Base-by-base conservation (phyloP, 208 protist genomes). In the Trypanosoma melophagium region DNA sequence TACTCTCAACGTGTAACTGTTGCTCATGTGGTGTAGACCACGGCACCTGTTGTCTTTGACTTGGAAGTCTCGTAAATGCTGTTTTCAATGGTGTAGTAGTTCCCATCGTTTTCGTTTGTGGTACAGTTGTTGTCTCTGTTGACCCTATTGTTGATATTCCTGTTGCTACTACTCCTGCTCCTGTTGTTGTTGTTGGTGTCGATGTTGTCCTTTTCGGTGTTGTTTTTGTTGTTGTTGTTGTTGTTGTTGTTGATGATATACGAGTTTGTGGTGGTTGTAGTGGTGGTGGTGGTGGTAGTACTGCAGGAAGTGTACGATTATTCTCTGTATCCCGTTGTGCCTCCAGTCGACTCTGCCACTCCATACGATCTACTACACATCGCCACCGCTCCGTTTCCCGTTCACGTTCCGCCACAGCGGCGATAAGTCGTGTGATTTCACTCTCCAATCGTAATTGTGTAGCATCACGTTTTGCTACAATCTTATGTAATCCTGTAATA, bases 351-450 rank as follows among this genome's bases (percentile, higher is more conserved):
- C 25, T 53, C 51, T 73, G 64, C 86, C 76, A 80, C 54, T 70
- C 53, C 31, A 68, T 60, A 25, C 78, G 66, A 71, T 87, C 80
- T 47, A 80, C 73, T 45, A 61, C 67, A 25, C 69, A 81, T 45
- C 77, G 77, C 69, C 79, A 76, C 35, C 66, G 52, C 75, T 91
- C 86, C 40, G 71, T 71, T 71, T 89, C 83, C 16, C 71, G 60
- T 63, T 86, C 83, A 22, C 73, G 57, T 60, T 85, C 81, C 10
- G 56, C 61, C 25, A 83, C 53, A 19, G 53, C 60, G 22, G 67
- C 54, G 19, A 79, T 60, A 17, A 85, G 58, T 21, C 75, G 28
- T 24, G 67, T 56, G 13, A 71, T 47, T 4, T 64, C 51, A 16
- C 71, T 51, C 62, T 87, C 76, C 13, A 75, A 47, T 13, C 67